phyloP scores from a whole-genome alignment of 768 basidiomycete genomes.

The Inosperma sp. region DNA sequence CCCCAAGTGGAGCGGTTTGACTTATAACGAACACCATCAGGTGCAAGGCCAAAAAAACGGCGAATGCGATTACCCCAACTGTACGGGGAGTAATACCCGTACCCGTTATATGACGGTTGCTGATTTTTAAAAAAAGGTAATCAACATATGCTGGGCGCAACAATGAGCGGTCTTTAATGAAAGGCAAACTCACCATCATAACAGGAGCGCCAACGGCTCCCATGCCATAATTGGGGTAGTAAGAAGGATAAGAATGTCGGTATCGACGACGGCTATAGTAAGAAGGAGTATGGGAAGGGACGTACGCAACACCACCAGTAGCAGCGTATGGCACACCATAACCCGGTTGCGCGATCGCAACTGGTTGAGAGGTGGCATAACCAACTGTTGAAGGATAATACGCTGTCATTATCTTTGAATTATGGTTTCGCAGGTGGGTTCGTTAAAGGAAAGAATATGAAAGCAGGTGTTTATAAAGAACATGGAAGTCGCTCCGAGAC shows the following conservation, averaged over 20 bases:
- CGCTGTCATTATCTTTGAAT: constrained; percentile 22
- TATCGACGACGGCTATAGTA: constrained; percentile 24
- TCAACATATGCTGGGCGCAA: neutral
- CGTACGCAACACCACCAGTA: constrained; percentile 29
- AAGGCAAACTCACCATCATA: neutral
- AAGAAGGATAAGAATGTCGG: constrained; percentile 17
- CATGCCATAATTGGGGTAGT: constrained; percentile 8
- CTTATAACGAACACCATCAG: constrained; percentile 39
- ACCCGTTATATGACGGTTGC: constrained; percentile 9
- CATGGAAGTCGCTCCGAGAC: neutral
- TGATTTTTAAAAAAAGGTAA: constrained; percentile 8
- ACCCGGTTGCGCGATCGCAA: neutral
- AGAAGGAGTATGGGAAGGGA: constrained; percentile 20
- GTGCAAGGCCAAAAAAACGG: constrained; percentile 51
- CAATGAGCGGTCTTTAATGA: neutral
- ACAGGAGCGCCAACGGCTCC: neutral
- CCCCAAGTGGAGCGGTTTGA: constrained; percentile 48
- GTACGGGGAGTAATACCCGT: constrained; percentile 11
- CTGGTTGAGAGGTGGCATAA: neutral
- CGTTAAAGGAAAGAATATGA: constrained; percentile 3
- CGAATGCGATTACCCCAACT: constrained; percentile 44
- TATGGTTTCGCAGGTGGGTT: constrained; percentile 6
- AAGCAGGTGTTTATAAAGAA: neutral
- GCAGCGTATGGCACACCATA: constrained; percentile 20
- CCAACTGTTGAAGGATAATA: constrained; percentile 38